These are phyloP conservation scores for Crithidia brevicula DNA, from an alignment of 208 protist genomes.

Conservation along the genomic window DNA sequence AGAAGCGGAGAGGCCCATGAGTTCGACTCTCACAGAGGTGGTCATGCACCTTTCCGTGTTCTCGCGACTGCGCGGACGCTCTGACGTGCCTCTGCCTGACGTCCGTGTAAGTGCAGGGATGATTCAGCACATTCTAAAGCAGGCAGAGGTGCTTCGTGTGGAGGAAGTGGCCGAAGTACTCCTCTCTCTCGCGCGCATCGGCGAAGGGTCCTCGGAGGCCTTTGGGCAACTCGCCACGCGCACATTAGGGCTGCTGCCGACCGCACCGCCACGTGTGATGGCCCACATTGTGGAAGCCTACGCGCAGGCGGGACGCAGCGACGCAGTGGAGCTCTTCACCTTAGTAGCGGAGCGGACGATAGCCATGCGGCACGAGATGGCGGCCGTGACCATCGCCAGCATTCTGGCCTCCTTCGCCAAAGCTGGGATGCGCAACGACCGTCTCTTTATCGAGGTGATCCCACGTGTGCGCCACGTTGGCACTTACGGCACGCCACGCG, in stretches of 20 bases:
- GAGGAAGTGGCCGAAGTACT: constrained; percentile 69
- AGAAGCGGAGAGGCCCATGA: too few species aligned
- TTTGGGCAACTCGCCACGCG: constrained; percentile 47
- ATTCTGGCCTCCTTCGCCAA: constrained; percentile 75
- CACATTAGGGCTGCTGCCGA: constrained; percentile 57
- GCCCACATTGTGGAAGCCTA: constrained; percentile 64
- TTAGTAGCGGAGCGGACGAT: constrained; percentile 72
- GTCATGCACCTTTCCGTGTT: constrained; percentile 48
- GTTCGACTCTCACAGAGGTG: constrained; percentile 7
- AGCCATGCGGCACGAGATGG: constrained; percentile 56
- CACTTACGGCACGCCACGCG: constrained; percentile 74
- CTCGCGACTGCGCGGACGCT: constrained; percentile 27
- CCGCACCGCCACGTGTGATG: constrained; percentile 47
- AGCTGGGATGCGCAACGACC: constrained; percentile 61
- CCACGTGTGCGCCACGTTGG: constrained; percentile 76
- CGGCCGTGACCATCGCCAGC: constrained; percentile 68
- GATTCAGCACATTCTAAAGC: constrained; percentile 4
- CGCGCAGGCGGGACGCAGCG: constrained; percentile 34
- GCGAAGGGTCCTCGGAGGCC: constrained; percentile 12
- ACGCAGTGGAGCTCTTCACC: constrained; percentile 74
- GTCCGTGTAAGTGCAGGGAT: constrained; percentile 1
- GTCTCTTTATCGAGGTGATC: constrained; percentile 85
- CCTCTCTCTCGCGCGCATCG: constrained; percentile 65
- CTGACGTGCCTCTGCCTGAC: neutral
- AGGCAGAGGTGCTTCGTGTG: constrained; percentile 14